These are phyloP conservation scores for Lunasporangiospora selenospora DNA, from an alignment of 192 early-diverging fungal species.

Conservation along the genomic window DNA sequence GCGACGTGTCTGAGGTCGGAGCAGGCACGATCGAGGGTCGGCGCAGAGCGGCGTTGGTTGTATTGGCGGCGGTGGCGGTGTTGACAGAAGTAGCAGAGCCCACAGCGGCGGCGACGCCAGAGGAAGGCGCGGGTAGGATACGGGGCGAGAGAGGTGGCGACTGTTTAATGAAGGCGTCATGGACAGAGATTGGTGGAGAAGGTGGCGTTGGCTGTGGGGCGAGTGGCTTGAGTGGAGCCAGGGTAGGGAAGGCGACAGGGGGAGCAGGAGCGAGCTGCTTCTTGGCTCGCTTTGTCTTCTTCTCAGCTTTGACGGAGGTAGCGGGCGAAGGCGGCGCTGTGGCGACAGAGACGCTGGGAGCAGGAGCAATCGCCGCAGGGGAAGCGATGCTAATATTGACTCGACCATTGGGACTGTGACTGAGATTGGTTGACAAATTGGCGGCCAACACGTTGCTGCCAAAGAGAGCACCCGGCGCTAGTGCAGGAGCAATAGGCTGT, in stretches of 20 bases:
- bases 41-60: constrained; percentile 27
- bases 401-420: no score
- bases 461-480: no score
- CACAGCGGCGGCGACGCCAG: constrained; percentile 3
- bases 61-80: constrained; percentile 4
- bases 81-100: not conserved
- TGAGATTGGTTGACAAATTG: no score
- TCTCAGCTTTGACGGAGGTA: constrained; percentile 23
- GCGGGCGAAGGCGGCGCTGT: constrained; percentile 35
- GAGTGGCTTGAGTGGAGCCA: constrained; percentile 13
- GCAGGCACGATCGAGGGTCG: constrained; percentile 50
- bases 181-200: constrained; percentile 21
- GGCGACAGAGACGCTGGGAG: no score
- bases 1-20: constrained; percentile 25
- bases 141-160: constrained; percentile 41
- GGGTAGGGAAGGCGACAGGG: constrained; percentile 14
- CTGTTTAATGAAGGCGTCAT: constrained; percentile 22
- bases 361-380: no score
- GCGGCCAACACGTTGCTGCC: no score
- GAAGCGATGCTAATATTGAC: no score
- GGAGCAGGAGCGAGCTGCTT: constrained; percentile 22
- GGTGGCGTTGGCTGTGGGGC: constrained; percentile 44
- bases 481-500: no score
- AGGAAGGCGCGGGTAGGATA: constrained; percentile 15
- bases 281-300: constrained; percentile 27